These are phyloP conservation scores for Penicillium sp. DNA, from an alignment of 2,329 filamentous ascomycete genomes.

Conservation along the genomic window DNA sequence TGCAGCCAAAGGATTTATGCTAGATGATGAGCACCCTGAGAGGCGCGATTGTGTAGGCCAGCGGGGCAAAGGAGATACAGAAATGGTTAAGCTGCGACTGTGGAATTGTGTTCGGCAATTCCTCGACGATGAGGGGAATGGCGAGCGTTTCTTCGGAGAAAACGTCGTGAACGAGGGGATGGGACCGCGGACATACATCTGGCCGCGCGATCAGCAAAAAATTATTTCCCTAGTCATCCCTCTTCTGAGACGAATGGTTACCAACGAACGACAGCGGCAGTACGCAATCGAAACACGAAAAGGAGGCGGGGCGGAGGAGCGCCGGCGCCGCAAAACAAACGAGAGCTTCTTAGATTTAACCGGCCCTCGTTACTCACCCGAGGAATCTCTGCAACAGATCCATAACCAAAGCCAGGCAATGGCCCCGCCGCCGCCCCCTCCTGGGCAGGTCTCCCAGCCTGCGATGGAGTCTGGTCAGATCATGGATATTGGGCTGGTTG, in stretches of 20 bases:
- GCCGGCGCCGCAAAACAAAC: conserved; percentile 39
- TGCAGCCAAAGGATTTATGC: conserved; percentile 60
- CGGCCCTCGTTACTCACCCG: conserved; percentile 27
- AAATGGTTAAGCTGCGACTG: conserved; percentile 59
- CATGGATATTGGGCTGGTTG: conserved; percentile 37
- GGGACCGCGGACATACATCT: conserved; percentile 48
- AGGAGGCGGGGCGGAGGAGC: conserved; percentile 44
- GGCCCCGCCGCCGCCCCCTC: conserved; percentile 25
- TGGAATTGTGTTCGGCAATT: conserved; percentile 61
- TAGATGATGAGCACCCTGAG: conserved; percentile 57
- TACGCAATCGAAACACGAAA: conserved; percentile 61
- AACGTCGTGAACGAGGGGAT: conserved; percentile 47
- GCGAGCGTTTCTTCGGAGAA: conserved; percentile 55
- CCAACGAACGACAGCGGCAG: conserved; percentile 60
- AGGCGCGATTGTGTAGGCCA: conserved; percentile 60
- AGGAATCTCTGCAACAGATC: conserved; percentile 36
- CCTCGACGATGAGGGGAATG: conserved; percentile 52
- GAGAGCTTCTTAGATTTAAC: conserved; percentile 35
- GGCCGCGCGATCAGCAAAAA: conserved; percentile 58
- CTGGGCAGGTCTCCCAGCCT: conserved; percentile 27
- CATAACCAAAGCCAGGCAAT: conserved; percentile 29
- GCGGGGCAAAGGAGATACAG: conserved; percentile 56
- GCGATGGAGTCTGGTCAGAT: conserved; percentile 27
- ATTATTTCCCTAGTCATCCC: conserved; percentile 62
- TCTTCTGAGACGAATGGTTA: conserved; percentile 60